A percentile compares a stretch with the other conserved stretches of the same genome.
These are phyloP conservation scores for Xerocomellus intermedius DNA, from an alignment of 768 basidiomycete genomes.

Conservation along the genomic window DNA sequence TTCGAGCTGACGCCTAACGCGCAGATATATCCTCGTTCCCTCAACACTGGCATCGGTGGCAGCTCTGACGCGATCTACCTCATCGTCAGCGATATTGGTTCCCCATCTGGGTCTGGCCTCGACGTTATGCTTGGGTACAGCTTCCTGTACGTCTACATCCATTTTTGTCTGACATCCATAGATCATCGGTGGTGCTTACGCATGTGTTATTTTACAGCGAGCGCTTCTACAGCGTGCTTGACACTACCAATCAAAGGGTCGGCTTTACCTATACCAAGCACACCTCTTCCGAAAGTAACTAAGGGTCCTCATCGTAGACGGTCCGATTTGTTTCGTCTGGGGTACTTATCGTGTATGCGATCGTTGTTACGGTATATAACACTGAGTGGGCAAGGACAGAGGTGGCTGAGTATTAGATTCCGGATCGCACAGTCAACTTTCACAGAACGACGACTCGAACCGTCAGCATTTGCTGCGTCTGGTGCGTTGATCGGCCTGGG, in stretches of 20 bases:
- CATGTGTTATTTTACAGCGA: background rate
- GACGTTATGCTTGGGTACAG: conserved; percentile 26
- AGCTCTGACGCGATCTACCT: conserved; percentile 26
- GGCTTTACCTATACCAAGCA: background rate
- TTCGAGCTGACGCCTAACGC: conserved; percentile 22
- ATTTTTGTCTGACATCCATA: background rate
- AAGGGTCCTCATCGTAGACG: background rate
- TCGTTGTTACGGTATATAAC: too few species aligned
- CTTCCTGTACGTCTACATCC: conserved; percentile 2
- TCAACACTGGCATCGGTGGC: conserved; percentile 29
- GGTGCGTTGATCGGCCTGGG: background rate
- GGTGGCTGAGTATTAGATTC: too few species aligned
- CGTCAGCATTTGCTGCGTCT: background rate
- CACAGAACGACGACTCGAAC: background rate
- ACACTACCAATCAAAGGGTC: background rate
- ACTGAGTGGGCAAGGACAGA: too few species aligned
- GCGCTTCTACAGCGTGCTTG: background rate
- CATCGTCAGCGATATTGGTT: conserved; percentile 21
- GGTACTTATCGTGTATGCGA: too few species aligned
- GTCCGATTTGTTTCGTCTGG: too few species aligned
- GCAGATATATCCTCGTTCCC: conserved; percentile 34
- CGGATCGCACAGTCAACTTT: background rate
- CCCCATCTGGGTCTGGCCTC: conserved; percentile 4
- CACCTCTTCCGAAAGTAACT: background rate
- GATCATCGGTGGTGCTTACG: too few species aligned